Conservation (phyloP, 2,329 filamentous ascomycete species). For the Xylaria sp. region DNA sequence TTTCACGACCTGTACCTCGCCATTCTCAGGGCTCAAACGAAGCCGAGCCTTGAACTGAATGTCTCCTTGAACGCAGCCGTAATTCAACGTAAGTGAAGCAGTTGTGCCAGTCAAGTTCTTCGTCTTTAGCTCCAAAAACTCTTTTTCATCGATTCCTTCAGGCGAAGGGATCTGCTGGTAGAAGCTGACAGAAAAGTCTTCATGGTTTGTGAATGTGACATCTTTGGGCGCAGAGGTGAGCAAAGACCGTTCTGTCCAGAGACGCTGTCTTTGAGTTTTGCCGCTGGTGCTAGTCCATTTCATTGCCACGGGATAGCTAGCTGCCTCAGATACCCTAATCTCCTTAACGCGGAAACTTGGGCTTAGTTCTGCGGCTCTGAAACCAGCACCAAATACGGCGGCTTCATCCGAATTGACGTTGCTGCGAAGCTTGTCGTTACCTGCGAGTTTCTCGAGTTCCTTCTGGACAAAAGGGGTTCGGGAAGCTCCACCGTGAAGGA, state of each 20-base stretch:
- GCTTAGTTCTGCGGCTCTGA: slow-evolving; percentile 91
- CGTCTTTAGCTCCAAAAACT: slow-evolving; percentile 74
- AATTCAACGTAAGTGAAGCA: slow-evolving; percentile 79
- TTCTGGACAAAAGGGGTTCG: slow-evolving; percentile 96
- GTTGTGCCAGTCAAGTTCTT: slow-evolving; percentile 88
- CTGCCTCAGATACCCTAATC: slow-evolving; percentile 82
- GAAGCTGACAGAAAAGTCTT: slow-evolving; percentile 83
- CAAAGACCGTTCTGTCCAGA: slow-evolving; percentile 82
- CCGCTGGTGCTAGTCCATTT: slow-evolving; percentile 76
- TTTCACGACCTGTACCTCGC: slow-evolving; percentile 80
- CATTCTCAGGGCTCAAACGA: slow-evolving; percentile 76
- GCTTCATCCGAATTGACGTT: slow-evolving; percentile 98
- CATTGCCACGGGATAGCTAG: slow-evolving; percentile 77
- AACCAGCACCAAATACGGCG: slow-evolving; percentile 93
- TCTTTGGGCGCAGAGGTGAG: slow-evolving; percentile 83
- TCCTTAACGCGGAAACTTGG: slow-evolving; percentile 98
- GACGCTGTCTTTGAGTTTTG: slow-evolving; percentile 79
- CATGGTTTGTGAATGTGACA: slow-evolving; percentile 81
- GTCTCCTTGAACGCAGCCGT: slow-evolving; percentile 78
- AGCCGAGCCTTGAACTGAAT: slow-evolving; percentile 84
- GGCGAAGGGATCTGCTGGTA: slow-evolving; percentile 73
- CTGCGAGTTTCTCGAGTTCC: slow-evolving; percentile 79
- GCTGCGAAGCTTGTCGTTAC: slow-evolving; percentile 82
- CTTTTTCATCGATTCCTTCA: slow-evolving; percentile 63
- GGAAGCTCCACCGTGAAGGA: slow-evolving; percentile 89